These are phyloP conservation scores for Liriodendron chinense DNA, from an alignment of 164 flowering plant species.

Conservation along the genomic window DNA sequence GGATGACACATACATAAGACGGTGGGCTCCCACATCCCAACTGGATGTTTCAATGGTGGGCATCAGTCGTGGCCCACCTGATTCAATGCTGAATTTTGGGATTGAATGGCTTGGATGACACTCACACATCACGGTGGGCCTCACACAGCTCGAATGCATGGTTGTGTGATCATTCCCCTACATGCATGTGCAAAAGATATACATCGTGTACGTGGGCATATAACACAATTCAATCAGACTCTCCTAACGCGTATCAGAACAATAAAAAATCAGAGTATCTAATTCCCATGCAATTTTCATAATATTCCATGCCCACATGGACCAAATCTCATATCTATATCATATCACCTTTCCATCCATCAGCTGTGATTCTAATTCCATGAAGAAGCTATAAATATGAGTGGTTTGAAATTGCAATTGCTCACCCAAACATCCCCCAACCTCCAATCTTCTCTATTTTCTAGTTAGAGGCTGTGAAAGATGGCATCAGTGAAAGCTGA, in stretches of 20 bases:
- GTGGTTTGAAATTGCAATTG: slow-evolving; percentile 3
- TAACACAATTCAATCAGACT: neutral
- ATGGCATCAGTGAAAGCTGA: slow-evolving; percentile 55
- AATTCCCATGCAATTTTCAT: neutral
- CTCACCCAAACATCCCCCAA: slow-evolving; percentile 15
- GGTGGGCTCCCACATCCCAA: too few species aligned
- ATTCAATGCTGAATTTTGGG: too few species aligned
- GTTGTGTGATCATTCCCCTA: too few species aligned
- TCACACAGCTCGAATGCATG: too few species aligned
- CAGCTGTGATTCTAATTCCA: slow-evolving; percentile 12
- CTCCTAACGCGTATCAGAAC: neutral
- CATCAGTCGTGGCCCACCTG: too few species aligned
- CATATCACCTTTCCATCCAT: neutral
- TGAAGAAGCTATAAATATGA: slow-evolving; percentile 14
- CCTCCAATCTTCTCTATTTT: neutral
- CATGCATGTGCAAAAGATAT: too few species aligned
- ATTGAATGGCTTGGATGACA: too few species aligned
- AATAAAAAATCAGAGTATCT: slow-evolving; percentile 8
- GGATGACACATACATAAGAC: too few species aligned
- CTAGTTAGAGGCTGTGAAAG: slow-evolving; percentile 2
- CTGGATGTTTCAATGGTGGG: too few species aligned
- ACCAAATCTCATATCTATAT: neutral
- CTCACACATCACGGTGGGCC: too few species aligned
- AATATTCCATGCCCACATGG: slow-evolving; percentile 8
- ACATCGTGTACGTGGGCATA: neutral